Percentiles rank a stretch among this genome's conserved stretches.
These are phyloP conservation scores for Nothophytophthora sp. DNA, from an alignment of 352 stramenopile genomes.

Conservation along the genomic window DNA sequence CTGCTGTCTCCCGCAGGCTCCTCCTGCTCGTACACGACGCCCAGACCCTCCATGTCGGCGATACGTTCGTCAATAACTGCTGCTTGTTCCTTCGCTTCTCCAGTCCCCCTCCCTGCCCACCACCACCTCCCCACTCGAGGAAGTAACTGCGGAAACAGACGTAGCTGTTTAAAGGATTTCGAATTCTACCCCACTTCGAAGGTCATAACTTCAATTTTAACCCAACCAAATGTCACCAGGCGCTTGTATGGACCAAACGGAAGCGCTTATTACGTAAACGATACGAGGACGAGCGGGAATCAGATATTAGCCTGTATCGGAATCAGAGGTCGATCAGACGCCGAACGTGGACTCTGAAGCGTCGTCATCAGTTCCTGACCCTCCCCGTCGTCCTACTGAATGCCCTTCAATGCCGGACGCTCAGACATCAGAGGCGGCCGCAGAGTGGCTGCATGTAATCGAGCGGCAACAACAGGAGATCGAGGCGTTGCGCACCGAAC, in stretches of 20 bases:
- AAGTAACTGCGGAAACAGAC: too few relatives aligned
- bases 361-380: neutral
- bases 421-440: too few relatives aligned
- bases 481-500: too few relatives aligned
- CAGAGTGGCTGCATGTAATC: conserved; percentile 44
- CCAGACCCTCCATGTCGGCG: conserved; percentile 62
- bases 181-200: too few relatives aligned
- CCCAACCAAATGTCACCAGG: too few relatives aligned
- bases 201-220: too few relatives aligned
- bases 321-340: neutral
- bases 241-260: too few relatives aligned
- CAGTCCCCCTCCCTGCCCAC: conserved; percentile 15
- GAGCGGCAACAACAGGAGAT: conserved; percentile 56
- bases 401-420: conserved; percentile 8
- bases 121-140: too few relatives aligned
- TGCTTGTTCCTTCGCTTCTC: conserved; percentile 15
- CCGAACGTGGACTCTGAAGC: neutral
- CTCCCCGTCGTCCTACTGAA: too few relatives aligned
- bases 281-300: too few relatives aligned
- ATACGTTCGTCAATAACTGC: conserved; percentile 21
- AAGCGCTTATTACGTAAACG: too few relatives aligned
- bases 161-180: too few relatives aligned
- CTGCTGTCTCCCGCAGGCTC: conserved; percentile 38
- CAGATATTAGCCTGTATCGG: neutral
- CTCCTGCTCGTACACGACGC: conserved; percentile 80